A percentile compares a stretch with the other conserved stretches of the same genome.
Conservation (phyloP, 2,329 filamentous ascomycete species). For the Phialemonium atrogriseum region DNA sequence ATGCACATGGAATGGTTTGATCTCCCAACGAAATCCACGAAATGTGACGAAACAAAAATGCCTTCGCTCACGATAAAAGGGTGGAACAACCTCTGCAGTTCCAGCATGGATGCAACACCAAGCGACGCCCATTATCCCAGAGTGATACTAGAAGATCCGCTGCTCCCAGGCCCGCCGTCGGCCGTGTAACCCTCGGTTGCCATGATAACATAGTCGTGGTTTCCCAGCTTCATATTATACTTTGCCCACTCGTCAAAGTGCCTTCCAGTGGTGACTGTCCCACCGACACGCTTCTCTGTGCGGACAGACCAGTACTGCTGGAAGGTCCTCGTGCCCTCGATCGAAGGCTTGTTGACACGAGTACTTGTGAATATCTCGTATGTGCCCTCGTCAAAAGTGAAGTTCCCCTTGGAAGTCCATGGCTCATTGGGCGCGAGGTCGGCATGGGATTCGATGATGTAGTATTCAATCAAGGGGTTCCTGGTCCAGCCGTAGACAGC, state of each 20-base stretch:
- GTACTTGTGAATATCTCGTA: slow-evolving; percentile 44
- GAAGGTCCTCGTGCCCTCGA: slow-evolving; percentile 46
- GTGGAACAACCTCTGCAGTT: no score
- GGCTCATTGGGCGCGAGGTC: slow-evolving; percentile 39
- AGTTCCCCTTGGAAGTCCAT: slow-evolving; percentile 37
- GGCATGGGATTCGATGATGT: slow-evolving; percentile 46
- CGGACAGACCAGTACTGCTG: slow-evolving; percentile 44
- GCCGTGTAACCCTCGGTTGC: slow-evolving; percentile 39
- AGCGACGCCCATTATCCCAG: neutral
- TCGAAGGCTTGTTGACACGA: slow-evolving; percentile 41
- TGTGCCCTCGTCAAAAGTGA: slow-evolving; percentile 40
- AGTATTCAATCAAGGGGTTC: slow-evolving; percentile 48
- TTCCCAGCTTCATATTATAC: slow-evolving; percentile 37
- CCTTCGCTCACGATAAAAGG: no score
- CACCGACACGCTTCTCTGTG: slow-evolving; percentile 38
- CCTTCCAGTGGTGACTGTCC: slow-evolving; percentile 41
- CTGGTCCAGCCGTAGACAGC: slow-evolving; percentile 50
- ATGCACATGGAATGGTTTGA: no score
- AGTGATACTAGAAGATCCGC: slow-evolving; percentile 15
- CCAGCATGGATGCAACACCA: no score
- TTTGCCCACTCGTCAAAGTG: slow-evolving; percentile 48
- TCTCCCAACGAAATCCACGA: no score
- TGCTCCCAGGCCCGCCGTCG: slow-evolving; percentile 26
- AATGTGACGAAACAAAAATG: no score
- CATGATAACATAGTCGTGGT: slow-evolving; percentile 44